phyloP scores from a whole-genome alignment of 805 yeast genomes.

The Candida suzukii region DNA sequence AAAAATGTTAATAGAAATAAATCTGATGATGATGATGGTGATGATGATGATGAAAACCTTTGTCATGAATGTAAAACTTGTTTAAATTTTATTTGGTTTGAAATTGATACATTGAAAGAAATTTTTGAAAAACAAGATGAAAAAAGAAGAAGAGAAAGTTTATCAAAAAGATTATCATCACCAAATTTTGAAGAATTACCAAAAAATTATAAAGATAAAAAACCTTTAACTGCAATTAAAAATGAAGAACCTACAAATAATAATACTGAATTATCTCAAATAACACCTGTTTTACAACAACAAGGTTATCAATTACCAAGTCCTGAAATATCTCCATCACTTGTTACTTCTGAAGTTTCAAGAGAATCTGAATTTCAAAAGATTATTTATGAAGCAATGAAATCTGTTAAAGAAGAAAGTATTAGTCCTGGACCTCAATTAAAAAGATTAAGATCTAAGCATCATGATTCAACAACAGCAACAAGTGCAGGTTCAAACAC shows the following conservation, averaged over 20 bases:
- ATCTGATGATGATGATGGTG: slow-evolving; percentile 6
- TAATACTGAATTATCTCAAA: no score
- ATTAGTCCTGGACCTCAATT: neutral
- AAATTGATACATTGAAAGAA: slow-evolving; percentile 22
- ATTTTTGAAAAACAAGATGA: slow-evolving; percentile 2
- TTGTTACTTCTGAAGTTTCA: slow-evolving; percentile 5
- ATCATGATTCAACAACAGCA: neutral
- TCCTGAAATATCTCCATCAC: slow-evolving; percentile 22
- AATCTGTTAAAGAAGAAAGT: slow-evolving; percentile 1
- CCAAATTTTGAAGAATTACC: neutral
- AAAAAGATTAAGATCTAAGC: neutral
- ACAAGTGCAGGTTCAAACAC: neutral
- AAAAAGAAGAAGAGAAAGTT: slow-evolving; percentile 3
- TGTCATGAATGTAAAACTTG: slow-evolving; percentile 44
- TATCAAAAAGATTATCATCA: slow-evolving; percentile 4
- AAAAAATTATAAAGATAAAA: neutral
- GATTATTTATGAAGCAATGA: slow-evolving; percentile 16
- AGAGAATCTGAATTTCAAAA: slow-evolving; percentile 18
- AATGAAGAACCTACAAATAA: neutral
- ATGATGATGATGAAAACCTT: slow-evolving; percentile 32
- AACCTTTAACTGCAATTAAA: neutral
- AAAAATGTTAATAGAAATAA: neutral
- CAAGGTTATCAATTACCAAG: slow-evolving; percentile 15
- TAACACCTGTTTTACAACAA: neutral
- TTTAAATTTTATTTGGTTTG: slow-evolving; percentile 41